A percentile compares a stretch with the other conserved stretches of the same genome.
Conservation (phyloP, 106 monocot species). For the Amphibolis antarctica region DNA sequence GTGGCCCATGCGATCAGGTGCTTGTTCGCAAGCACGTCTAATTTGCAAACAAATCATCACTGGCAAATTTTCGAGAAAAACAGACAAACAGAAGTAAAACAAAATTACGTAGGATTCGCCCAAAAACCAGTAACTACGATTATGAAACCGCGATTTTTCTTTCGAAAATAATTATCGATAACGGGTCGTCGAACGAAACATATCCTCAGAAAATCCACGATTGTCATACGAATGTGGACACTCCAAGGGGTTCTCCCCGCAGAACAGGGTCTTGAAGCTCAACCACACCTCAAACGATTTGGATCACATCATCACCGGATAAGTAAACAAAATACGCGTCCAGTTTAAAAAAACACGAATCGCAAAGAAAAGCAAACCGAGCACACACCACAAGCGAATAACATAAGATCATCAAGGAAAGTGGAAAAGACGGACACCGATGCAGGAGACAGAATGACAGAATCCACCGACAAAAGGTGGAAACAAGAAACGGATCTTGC, state of each 20-base stretch:
- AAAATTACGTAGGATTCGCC: neutral
- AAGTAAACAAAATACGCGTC: too few relatives aligned
- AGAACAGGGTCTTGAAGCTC: neutral
- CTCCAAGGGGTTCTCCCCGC: slow-evolving; percentile 1
- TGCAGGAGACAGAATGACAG: too few relatives aligned
- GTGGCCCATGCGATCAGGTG: neutral
- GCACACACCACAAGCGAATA: too few relatives aligned
- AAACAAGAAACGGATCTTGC: too few relatives aligned
- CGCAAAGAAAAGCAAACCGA: too few relatives aligned
- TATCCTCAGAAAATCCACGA: neutral
- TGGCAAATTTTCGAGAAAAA: neutral
- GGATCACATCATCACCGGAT: neutral
- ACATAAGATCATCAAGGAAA: too few relatives aligned
- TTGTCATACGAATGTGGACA: neutral
- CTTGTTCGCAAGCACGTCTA: neutral
- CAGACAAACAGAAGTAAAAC: too few relatives aligned
- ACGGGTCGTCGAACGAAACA: neutral
- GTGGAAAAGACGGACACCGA: too few relatives aligned
- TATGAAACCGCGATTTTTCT: neutral
- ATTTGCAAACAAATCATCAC: neutral
- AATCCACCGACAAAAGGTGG: too few relatives aligned
- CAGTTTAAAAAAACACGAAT: too few relatives aligned
- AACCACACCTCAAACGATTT: neutral
- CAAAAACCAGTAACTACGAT: neutral
- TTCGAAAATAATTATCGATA: neutral